Conservation (phyloP, 2,329 filamentous ascomycete species). For the Cryphonectria japonica region DNA sequence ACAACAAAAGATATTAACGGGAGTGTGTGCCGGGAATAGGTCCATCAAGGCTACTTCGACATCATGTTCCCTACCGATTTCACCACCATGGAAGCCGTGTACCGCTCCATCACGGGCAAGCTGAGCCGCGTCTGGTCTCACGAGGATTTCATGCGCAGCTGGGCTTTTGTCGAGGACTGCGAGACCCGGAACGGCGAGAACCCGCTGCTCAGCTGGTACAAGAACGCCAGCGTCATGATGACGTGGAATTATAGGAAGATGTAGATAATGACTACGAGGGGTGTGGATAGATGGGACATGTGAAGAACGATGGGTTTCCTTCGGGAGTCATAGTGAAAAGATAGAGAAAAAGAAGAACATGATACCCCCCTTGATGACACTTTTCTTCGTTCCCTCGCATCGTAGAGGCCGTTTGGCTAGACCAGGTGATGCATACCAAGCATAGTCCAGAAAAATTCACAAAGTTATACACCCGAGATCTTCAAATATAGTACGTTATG, state of each 20-base stretch:
- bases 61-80: slow-evolving; percentile 99
- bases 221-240: slow-evolving; percentile 90
- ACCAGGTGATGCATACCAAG: background rate
- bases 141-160: slow-evolving; percentile 86
- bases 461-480: background rate
- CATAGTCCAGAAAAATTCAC: background rate
- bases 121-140: slow-evolving; percentile 84
- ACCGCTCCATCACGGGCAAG: slow-evolving; percentile 90
- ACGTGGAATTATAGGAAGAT: slow-evolving; percentile 49
- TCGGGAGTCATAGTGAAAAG: background rate
- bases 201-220: slow-evolving; percentile 88
- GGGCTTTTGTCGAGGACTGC: slow-evolving; percentile 91
- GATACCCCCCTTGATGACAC: background rate
- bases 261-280: background rate
- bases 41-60: slow-evolving; percentile 98
- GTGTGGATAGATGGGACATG: background rate
- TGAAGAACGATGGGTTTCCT: no score
- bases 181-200: slow-evolving; percentile 91
- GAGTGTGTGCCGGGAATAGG: slow-evolving; percentile 51
- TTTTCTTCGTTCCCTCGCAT: background rate
- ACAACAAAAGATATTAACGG: background rate
- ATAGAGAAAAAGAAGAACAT: background rate
- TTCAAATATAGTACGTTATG: background rate
- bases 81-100: slow-evolving; percentile 84
- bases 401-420: background rate